A percentile compares a stretch with the other conserved stretches of the same genome.
Evolutionary conservation across 768 basidiomycete species (phyloP).

Genomic region (Leucocoprinus sp.): DNA sequence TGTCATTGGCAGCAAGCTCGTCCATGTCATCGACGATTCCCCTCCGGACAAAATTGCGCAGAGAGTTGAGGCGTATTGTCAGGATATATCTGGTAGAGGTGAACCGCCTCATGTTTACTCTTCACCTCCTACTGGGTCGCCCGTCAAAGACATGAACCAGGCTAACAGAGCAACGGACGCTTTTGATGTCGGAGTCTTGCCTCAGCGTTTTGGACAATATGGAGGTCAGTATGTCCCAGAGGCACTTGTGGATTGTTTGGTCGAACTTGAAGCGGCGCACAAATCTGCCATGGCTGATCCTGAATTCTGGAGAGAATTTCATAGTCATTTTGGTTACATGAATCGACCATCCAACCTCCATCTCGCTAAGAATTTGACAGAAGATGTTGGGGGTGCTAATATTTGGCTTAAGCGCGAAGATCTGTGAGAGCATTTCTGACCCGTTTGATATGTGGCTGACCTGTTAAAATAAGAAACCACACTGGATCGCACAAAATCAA

Average conservation of each 20-base stretch:
- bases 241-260: constrained; percentile 85
- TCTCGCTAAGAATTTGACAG: constrained; percentile 83
- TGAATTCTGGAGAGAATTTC: constrained; percentile 87
- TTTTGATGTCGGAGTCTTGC: constrained; percentile 34
- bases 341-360: constrained; percentile 91
- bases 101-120: constrained; percentile 29
- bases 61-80: constrained; percentile 67
- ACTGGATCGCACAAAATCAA: constrained; percentile 99
- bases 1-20: constrained; percentile 85
- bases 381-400: constrained; percentile 84
- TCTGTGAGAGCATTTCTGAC: constrained; percentile 38
- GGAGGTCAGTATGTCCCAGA: constrained; percentile 98
- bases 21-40: constrained; percentile 68
- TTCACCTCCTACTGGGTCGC: constrained; percentile 21
- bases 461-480: constrained; percentile 61
- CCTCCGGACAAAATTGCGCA: constrained; percentile 37
- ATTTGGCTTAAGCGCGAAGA: constrained; percentile 99
- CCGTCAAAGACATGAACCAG: not conserved
- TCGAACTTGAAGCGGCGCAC: constrained; percentile 88
- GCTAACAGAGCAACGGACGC: not conserved
- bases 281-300: constrained; percentile 82
- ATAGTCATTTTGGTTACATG: constrained; percentile 84
- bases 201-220: constrained; percentile 86
- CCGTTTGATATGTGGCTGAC: constrained; percentile 5
- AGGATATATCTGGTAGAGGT: constrained; percentile 48